These are phyloP conservation scores for Phanerochaete carnosa DNA, from an alignment of 768 basidiomycete genomes.

Conservation along the genomic window DNA sequence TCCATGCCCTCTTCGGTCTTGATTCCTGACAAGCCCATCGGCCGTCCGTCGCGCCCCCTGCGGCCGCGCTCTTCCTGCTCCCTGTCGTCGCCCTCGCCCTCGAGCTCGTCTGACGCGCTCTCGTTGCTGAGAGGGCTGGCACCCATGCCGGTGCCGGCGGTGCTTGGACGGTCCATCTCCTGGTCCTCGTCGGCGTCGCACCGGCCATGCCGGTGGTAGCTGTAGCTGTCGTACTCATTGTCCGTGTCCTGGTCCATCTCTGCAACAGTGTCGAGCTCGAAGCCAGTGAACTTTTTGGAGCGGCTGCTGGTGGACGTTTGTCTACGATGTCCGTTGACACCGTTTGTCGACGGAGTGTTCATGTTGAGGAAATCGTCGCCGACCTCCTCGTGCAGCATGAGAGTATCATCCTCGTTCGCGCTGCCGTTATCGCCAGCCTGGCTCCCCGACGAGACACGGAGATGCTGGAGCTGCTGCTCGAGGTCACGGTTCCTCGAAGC, in stretches of 20 bases:
- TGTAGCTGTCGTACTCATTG: constrained; percentile 7
- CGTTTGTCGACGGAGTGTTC: background rate
- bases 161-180: constrained; percentile 16
- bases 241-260: constrained; percentile 28
- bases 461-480: constrained; percentile 61
- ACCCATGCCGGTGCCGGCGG: constrained; percentile 14
- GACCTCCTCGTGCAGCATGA: constrained; percentile 27
- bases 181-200: constrained; percentile 16
- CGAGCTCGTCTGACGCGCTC: constrained; percentile 17
- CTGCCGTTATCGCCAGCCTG: background rate
- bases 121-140: constrained; percentile 11
- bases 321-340: constrained; percentile 11
- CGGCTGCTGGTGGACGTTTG: constrained; percentile 19
- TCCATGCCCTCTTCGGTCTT: constrained; percentile 28
- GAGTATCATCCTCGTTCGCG: constrained; percentile 19
- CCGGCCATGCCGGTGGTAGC: background rate
- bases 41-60: constrained; percentile 22
- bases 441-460: background rate
- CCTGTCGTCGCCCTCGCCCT: constrained; percentile 5
- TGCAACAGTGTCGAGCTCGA: constrained; percentile 28
- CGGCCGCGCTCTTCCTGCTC: constrained; percentile 22
- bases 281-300: constrained; percentile 20
- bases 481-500: constrained; percentile 76
- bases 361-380: constrained; percentile 13
- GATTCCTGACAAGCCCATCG: constrained; percentile 19